A percentile compares a stretch with the other conserved stretches of the same genome.
phyloP scores from a whole-genome alignment of 176 grass and related monocot species.

The Oryza longistaminata region DNA sequence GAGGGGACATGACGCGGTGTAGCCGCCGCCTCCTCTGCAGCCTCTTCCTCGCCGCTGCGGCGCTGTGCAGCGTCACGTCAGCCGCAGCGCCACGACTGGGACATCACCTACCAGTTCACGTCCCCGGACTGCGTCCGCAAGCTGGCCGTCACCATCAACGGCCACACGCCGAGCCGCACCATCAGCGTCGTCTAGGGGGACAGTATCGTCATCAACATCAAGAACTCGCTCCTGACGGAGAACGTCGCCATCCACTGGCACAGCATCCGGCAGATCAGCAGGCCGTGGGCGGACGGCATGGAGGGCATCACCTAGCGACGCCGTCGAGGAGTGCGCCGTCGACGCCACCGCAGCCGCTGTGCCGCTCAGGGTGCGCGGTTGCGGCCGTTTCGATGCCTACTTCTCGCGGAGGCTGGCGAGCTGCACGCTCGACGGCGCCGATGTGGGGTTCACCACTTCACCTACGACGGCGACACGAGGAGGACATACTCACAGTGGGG shows the following conservation, averaged over 20 bases:
- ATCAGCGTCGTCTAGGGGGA: conserved; percentile 69
- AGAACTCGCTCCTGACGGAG: conserved; percentile 73
- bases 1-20: too few relatives aligned
- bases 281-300: conserved; percentile 77
- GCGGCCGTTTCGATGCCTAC: conserved; percentile 72
- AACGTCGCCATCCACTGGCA: conserved; percentile 92
- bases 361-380: conserved; percentile 53
- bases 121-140: conserved; percentile 60
- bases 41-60: conserved; percentile 14
- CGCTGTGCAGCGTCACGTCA: neutral
- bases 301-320: conserved; percentile 80
- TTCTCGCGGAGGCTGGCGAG: conserved; percentile 51
- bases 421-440: conserved; percentile 47
- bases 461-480: conserved; percentile 43
- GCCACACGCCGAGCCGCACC: conserved; percentile 59
- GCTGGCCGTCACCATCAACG: conserved; percentile 78
- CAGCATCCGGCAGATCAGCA: conserved; percentile 71
- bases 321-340: conserved; percentile 58
- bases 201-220: conserved; percentile 57
- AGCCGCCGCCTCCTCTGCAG: conserved; percentile 29
- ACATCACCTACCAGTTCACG: conserved; percentile 69
- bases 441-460: conserved; percentile 37
- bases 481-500: too few relatives aligned
- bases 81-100: conserved; percentile 60
- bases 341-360: neutral